Evolutionary conservation across 2,329 filamentous ascomycete genomes (phyloP), one percentile per base, ranked within the genome.

Genomic region (Exophiala sp.): DNA sequence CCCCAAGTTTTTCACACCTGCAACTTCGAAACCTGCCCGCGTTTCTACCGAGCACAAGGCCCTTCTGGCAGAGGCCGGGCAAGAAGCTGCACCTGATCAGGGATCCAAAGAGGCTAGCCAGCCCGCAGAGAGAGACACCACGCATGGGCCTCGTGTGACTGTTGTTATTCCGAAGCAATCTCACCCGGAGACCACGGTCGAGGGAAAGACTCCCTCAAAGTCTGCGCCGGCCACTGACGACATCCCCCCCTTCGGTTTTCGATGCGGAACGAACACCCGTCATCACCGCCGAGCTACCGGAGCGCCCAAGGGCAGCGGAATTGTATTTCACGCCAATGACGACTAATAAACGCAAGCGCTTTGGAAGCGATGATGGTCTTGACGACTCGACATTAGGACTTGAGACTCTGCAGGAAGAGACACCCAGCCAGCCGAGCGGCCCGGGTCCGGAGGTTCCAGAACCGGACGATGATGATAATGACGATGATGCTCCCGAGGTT

Each of bases 401-500:
- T 19, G 2, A 5, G 11, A 1, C 7, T 37, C 14, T 6, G 3
- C 3, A 37, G 34, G 34, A 37, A 13, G 6, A 37, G 24, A 30
- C 16, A 8, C 27, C 23, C 40, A 49, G 10, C 37, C 38, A 37
- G 34, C 34, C 34, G 1, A 16, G 34, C 34, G 14, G 34, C 3
- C 5, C 4, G 18, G 16, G 9, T 18, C 14, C 2, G 34, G 34
- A 37, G 34, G 14, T 37, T 1, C 30, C 30, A 3, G 30, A 34
- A 13, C n/a, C n/a, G n/a, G 6, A 8, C 30, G 30, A 34, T 14
- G 39, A 34, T 13, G 47, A 50, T 13, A 50, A 53, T 13, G 46
- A 46, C 18, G 46, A 50, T 39, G 47, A 37, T 34, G 47, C 50
- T 6, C 56, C 53, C n/a, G 56, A 56, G 37, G 34, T 53, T 10